Percentiles rank a stretch among this genome's conserved stretches.
phyloP scores from a whole-genome alignment of 2,329 filamentous ascomycete genomes.

The Ophioceras dolichostomum region DNA sequence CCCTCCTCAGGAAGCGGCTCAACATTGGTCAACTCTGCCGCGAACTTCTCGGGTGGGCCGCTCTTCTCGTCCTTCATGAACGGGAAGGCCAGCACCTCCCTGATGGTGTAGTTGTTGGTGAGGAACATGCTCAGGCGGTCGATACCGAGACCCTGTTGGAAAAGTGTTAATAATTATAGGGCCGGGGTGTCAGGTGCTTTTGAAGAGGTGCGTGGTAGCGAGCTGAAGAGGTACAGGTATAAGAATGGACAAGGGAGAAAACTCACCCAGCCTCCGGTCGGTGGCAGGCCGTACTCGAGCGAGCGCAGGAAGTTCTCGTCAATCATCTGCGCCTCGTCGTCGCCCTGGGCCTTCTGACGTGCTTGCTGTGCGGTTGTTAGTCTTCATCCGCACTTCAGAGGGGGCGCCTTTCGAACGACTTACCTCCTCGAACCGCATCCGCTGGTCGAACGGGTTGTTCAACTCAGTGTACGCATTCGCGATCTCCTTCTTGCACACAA shows the following conservation, averaged over 20 bases:
- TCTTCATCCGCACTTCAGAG: no score
- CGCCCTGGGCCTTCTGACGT: conserved; percentile 87
- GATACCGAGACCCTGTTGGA: conserved; percentile 79
- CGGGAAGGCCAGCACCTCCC: conserved; percentile 92
- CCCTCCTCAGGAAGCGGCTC: conserved; percentile 21
- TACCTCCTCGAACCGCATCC: conserved; percentile 71
- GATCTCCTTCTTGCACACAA: conserved; percentile 96
- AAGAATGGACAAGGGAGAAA: no score
- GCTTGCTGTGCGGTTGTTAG: conserved; percentile 46
- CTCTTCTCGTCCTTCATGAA: conserved; percentile 83
- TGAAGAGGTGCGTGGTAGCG: no score
- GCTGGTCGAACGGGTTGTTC: conserved; percentile 93
- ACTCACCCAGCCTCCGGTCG: conserved; percentile 70
- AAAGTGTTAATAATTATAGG: no score
- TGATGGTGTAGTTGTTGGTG: conserved; percentile 90
- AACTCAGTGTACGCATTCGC: conserved; percentile 96
- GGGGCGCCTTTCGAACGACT: background rate
- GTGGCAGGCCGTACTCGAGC: conserved; percentile 64
- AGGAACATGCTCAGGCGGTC: conserved; percentile 53
- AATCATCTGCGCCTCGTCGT: conserved; percentile 90
- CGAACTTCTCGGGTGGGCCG: conserved; percentile 33
- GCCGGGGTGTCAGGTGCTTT: no score
- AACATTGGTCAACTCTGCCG: conserved; percentile 19
- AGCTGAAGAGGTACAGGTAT: no score
- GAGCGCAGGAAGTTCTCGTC: conserved; percentile 92